phyloP scores from a whole-genome alignment of 176 grass and related monocot genomes.

The Miscanthus lutarioriparius region DNA sequence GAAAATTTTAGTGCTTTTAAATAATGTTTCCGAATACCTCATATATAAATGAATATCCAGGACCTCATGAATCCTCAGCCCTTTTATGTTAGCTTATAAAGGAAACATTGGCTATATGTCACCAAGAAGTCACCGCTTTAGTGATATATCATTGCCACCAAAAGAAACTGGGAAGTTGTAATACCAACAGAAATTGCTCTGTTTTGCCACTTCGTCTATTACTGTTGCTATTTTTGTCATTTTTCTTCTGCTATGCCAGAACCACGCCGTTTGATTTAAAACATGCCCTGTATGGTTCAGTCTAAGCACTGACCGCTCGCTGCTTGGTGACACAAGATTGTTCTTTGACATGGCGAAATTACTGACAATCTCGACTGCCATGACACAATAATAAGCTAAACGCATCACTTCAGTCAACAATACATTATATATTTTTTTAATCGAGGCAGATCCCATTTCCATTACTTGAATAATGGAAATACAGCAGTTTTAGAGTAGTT shows the following conservation, averaged over 20 bases:
- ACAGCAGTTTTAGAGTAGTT: too few relatives aligned
- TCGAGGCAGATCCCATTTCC: too few relatives aligned
- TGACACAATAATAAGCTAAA: not conserved
- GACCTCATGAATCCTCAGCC: too few relatives aligned
- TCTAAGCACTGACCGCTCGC: not conserved
- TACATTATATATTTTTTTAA: too few relatives aligned
- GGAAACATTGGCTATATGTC: not conserved
- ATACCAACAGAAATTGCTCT: not conserved
- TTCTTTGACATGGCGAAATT: not conserved
- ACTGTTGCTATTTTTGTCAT: not conserved
- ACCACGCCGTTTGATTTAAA: not conserved
- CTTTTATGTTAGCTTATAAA: too few relatives aligned
- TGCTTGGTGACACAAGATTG: not conserved
- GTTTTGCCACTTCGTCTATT: not conserved
- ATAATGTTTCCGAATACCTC: too few relatives aligned
- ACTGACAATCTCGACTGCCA: not conserved
- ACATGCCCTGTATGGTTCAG: not conserved
- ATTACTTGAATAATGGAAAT: too few relatives aligned
- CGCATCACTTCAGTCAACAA: not conserved
- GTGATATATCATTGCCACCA: not conserved
- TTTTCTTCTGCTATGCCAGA: not conserved
- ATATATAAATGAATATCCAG: not conserved
- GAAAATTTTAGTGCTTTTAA: not conserved
- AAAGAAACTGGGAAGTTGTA: not conserved
- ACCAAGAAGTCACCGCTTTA: not conserved